Evolutionary conservation across 2,329 filamentous ascomycete genomes (phyloP).

Genomic region (Hymenotorrendiella dingleyae): DNA sequence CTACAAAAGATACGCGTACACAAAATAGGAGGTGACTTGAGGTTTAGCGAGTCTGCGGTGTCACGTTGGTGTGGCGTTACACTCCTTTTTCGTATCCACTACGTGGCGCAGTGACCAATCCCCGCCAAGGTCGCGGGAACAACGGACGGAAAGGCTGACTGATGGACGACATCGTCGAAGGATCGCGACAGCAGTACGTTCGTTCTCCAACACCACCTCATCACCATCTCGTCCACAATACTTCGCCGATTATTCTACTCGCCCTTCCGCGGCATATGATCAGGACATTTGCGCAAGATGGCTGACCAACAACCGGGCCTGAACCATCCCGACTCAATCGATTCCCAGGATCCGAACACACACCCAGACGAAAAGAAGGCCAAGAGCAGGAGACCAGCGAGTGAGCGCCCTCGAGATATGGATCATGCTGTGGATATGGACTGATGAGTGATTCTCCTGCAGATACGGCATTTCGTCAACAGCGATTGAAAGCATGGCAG

Average conservation of each 20-base stretch:
- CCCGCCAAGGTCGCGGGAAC: constrained; percentile 1
- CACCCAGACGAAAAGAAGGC: constrained; percentile 62
- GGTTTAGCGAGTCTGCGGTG: too few relatives aligned
- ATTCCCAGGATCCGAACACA: constrained; percentile 46
- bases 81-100: too few relatives aligned
- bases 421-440: not conserved
- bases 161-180: too few relatives aligned
- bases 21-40: too few relatives aligned
- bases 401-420: constrained; percentile 42
- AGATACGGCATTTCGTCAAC: constrained; percentile 97
- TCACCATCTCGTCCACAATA: not conserved
- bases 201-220: constrained; percentile 4
- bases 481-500: constrained; percentile 98
- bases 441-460: constrained; percentile 11
- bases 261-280: constrained; percentile 20
- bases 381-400: constrained; percentile 90
- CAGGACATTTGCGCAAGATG: constrained; percentile 23
- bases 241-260: not conserved
- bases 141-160: constrained; percentile 5
- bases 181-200: constrained; percentile 17
- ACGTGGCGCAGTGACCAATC: not conserved
- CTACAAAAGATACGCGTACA: too few relatives aligned
- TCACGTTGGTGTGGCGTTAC: too few relatives aligned
- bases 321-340: constrained; percentile 42
- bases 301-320: constrained; percentile 23